Base-by-base conservation (phyloP, 139 green algal genomes). In the Haematococcus lacustris region DNA sequence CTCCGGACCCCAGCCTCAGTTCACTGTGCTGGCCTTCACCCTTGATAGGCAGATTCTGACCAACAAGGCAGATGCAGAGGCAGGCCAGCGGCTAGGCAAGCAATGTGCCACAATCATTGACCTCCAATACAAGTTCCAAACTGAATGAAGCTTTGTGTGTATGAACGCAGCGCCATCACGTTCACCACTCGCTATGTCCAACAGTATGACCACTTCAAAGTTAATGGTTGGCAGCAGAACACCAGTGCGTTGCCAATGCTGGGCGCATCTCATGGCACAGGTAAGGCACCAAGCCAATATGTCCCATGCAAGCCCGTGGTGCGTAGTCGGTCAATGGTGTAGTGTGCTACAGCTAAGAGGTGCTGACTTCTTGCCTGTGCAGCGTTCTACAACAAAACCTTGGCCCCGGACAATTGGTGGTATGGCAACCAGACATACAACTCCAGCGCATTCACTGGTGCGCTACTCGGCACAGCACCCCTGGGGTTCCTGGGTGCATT, bases 321-420 rank as follows among this genome's bases (percentile, higher is more conserved):
- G 47, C 21, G 47, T 57, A 21, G 13, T 28, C 13, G 13, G 13
- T 57, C 13, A 57, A 57, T 57, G 47, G 47, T 13, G 47, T 57
- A 28, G 47, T 57, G 47, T 57, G 47, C 21, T 57, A 21, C 47
- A 57, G 47, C 47, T 21, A 28, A 21, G 47, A 57, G 47, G 47
- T 57, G 47, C 47, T 57, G 13, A 57, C 21, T 57, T 57, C 13
- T 57, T 13, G 13, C 13, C 47, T 21, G 70, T 3, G 35, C 60
- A 0, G 35, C 63, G 1, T 70, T 65, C 47, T 86, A 83, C 80
- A 75, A 77, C 70, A 75, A 66, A n/a, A 78, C 69, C 59, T 62
- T 78, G 7, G 34, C 61, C 2, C 78, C 74, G 0, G 66, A 76
- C 34, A 38, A 3, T n/a, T 63, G 69, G 62, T 76, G 38, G 34